Base-by-base conservation (phyloP, 2,329 filamentous ascomycete species). In the Escovopsis weberi region DNA sequence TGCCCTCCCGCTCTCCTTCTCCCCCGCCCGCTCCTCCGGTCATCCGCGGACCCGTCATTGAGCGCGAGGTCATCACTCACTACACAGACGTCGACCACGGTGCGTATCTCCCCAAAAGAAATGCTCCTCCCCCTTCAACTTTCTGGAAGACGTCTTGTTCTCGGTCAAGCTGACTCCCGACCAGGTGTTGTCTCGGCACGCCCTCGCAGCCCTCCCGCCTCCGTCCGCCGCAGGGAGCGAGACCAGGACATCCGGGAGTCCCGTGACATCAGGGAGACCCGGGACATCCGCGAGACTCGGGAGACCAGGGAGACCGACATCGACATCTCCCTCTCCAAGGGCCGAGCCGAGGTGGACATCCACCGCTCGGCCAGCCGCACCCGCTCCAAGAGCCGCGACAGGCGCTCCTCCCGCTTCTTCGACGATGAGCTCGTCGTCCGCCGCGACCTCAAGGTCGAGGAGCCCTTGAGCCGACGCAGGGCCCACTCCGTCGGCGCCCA, bases 81-180 rank as follows among this genome's bases (percentile, higher is more conserved):
- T 89, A 91, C 58, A 75, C 80, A 45, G 83, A 89, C 55, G 82
- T 93, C 52, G 84, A 94, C 55, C 85, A 94, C 62, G 87, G 84
- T 85, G 68, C 57, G 77, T 43, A 6, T 15, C 2, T 15, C 15
- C 15, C 15, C 15, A 2, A 15, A 15, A 34, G 18, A 6, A n/a
- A 38, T n/a, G 12, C 12, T 33, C 18, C 18, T 1, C 10, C 9
- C 33, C 28, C n/a, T 37, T 33, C 4, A 12, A n/a, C 11, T 28
- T 42, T 12, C 12, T 18, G 33, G 32, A 40, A 38, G 30, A 32
- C 19, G 36, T 36, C n/a, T 15, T 26, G 12, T 5, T 40, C 28
- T 10, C 28, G 33, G 38, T 19, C 19, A 39, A 38, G 36, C 44
- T 46, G 44, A 46, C 44, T 6, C 32, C 26, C 15, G 10, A 23